A percentile compares a stretch with the other conserved stretches of the same genome.
These are phyloP conservation scores for Daldinia concentrica DNA, from an alignment of 495 filamentous ascomycete species.

Conservation along the genomic window DNA sequence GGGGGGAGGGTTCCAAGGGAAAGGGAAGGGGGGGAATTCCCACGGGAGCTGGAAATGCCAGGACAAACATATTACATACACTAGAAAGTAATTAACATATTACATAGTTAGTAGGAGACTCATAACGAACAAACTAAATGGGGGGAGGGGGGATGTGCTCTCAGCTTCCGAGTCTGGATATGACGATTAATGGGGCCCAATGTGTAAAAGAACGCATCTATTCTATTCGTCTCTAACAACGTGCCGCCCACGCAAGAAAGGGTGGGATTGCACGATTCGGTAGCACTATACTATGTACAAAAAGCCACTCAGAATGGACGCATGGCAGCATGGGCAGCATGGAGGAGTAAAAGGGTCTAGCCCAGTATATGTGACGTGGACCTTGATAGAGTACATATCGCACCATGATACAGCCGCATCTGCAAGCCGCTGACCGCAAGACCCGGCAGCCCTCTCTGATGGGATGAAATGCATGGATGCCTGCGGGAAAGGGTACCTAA, in stretches of 20 bases:
- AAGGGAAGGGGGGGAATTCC: background rate
- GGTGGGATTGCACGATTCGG: conserved; percentile 39
- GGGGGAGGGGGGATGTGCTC: background rate
- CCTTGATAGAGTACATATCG: conserved; percentile 31
- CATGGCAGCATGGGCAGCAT: conserved; percentile 17
- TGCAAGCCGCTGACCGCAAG: conserved; percentile 42
- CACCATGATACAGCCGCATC: conserved; percentile 46
- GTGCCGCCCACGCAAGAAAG: conserved; percentile 38
- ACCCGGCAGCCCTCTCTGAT: conserved; percentile 20
- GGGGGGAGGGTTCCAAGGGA: background rate
- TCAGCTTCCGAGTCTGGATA: conserved; percentile 34
- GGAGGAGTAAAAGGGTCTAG: conserved; percentile 33
- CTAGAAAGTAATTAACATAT: too few relatives aligned
- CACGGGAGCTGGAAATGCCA: background rate
- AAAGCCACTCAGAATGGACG: conserved; percentile 25
- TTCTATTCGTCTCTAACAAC: conserved; percentile 26
- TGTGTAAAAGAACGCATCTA: conserved; percentile 22
- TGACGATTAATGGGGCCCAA: conserved; percentile 19
- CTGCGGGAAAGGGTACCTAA: conserved; percentile 20
- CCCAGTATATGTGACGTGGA: conserved; percentile 38
- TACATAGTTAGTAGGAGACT: background rate
- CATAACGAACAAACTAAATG: background rate
- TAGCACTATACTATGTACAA: conserved; percentile 38
- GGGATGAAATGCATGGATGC: conserved; percentile 39
- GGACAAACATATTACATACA: conserved; percentile 1